Evolutionary conservation across 1,284 basidiomycete species (phyloP).

Genomic region (Heliocybe sulcata): DNA sequence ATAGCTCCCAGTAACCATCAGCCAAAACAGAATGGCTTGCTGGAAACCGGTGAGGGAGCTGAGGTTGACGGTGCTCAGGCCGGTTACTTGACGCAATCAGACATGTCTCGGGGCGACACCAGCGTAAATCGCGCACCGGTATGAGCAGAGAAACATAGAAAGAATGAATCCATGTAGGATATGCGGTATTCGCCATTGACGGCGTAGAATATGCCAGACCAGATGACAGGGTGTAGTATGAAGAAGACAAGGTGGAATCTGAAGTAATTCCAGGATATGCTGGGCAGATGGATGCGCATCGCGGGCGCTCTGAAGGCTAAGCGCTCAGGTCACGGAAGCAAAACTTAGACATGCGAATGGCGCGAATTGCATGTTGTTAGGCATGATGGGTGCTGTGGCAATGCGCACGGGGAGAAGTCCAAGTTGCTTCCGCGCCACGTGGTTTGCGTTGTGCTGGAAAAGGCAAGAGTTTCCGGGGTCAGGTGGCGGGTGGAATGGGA

Average conservation of each 20-base stretch:
- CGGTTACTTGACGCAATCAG: slow-evolving; percentile 26
- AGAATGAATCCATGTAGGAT: slow-evolving; percentile 50
- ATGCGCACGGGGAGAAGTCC: too few relatives aligned
- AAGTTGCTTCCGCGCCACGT: too few relatives aligned
- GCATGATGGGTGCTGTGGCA: too few relatives aligned
- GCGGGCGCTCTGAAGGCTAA: too few relatives aligned
- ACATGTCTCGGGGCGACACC: too few relatives aligned
- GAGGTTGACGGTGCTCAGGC: slow-evolving; percentile 42
- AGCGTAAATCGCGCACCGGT: slow-evolving; percentile 23
- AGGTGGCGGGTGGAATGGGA: too few relatives aligned
- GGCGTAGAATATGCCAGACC: slow-evolving; percentile 50
- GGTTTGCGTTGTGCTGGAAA: too few relatives aligned
- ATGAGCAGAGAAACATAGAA: slow-evolving; percentile 60
- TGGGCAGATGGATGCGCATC: background rate
- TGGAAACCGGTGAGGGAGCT: slow-evolving; percentile 50
- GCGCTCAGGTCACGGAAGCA: background rate
- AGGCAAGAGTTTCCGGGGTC: too few relatives aligned
- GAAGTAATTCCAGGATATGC: slow-evolving; percentile 33
- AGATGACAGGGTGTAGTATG: slow-evolving; percentile 46
- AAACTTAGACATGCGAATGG: background rate
- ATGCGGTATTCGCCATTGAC: slow-evolving; percentile 42
- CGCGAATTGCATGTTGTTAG: too few relatives aligned
- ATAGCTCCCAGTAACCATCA: slow-evolving; percentile 27
- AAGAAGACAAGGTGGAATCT: slow-evolving; percentile 50
- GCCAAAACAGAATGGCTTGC: slow-evolving; percentile 43